Conservation (phyloP, 495 filamentous ascomycete genomes). For the Tetracladium setigerum region DNA sequence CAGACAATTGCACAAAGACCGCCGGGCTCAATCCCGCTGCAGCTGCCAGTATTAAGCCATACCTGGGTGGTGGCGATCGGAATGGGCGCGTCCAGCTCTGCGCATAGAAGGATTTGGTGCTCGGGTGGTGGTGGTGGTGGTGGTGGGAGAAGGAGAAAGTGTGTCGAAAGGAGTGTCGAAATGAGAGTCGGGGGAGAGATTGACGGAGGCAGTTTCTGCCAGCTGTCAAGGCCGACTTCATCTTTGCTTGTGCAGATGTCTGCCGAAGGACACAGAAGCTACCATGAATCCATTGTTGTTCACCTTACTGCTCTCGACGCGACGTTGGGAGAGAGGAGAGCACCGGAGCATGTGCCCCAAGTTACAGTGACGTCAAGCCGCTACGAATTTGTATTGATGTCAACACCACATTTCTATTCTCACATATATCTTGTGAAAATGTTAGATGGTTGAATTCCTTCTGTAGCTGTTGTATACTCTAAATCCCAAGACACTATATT, state of each 20-base stretch:
- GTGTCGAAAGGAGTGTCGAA: not conserved
- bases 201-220: conserved; percentile 46
- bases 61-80: conserved; percentile 23
- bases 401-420: too few relatives aligned
- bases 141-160: conserved; percentile 18
- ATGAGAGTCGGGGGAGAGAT: conserved; percentile 15
- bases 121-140: conserved; percentile 20
- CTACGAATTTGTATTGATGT: too few relatives aligned
- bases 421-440: too few relatives aligned
- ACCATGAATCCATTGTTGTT: conserved; percentile 15
- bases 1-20: conserved; percentile 67
- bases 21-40: conserved; percentile 43
- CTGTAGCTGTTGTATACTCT: too few relatives aligned
- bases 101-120: conserved; percentile 1
- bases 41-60: conserved; percentile 37
- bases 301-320: too few relatives aligned
- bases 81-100: conserved; percentile 11
- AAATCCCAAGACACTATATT: too few relatives aligned
- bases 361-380: too few relatives aligned
- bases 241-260: conserved; percentile 16
- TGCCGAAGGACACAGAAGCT: not conserved
- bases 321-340: too few relatives aligned
- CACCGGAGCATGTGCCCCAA: too few relatives aligned
- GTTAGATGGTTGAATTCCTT: too few relatives aligned
- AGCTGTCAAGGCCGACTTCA: conserved; percentile 47